Percentiles rank a stretch among this genome's conserved stretches.
These are phyloP conservation scores for Malbranchea cinnamomea DNA, from an alignment of 2,329 filamentous ascomycete genomes.

Conservation along the genomic window DNA sequence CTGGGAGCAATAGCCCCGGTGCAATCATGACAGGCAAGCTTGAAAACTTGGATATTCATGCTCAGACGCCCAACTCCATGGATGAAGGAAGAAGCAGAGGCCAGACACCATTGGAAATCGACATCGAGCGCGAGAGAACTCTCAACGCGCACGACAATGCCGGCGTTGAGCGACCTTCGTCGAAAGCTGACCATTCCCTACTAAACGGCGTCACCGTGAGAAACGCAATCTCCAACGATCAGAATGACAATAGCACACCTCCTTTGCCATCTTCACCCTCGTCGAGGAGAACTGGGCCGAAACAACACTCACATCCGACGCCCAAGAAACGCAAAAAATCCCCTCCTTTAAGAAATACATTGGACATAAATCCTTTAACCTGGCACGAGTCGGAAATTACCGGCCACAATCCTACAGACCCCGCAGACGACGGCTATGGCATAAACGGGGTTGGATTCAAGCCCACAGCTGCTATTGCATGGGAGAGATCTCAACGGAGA, in stretches of 20 bases:
- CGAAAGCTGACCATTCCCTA: too few relatives aligned
- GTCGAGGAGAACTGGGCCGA: slow-evolving; percentile 11
- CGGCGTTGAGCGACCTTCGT: neutral
- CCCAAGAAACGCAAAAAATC: slow-evolving; percentile 18
- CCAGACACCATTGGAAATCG: neutral
- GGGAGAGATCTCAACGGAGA: slow-evolving; percentile 39
- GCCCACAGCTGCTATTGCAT: slow-evolving; percentile 44
- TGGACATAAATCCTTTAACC: slow-evolving; percentile 21
- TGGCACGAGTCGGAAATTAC: slow-evolving; percentile 51
- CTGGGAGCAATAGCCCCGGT: slow-evolving; percentile 20
- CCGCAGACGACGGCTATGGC: slow-evolving; percentile 47
- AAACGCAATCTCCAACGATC: too few relatives aligned
- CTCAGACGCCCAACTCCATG: neutral
- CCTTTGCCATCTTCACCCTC: slow-evolving; percentile 9
- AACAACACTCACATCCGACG: slow-evolving; percentile 15
- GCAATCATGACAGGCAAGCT: slow-evolving; percentile 26
- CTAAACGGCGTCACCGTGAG: too few relatives aligned
- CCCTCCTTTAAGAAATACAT: slow-evolving; percentile 17
- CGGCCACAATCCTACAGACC: slow-evolving; percentile 40
- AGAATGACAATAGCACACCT: slow-evolving; percentile 3
- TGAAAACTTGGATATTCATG: slow-evolving; percentile 24
- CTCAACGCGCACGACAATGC: neutral
- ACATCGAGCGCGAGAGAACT: too few relatives aligned
- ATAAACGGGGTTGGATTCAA: slow-evolving; percentile 50
- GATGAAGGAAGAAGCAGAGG: neutral